phyloP scores from a whole-genome alignment of 192 early-diverging fungal species.

The Haplosporangium gracile region DNA sequence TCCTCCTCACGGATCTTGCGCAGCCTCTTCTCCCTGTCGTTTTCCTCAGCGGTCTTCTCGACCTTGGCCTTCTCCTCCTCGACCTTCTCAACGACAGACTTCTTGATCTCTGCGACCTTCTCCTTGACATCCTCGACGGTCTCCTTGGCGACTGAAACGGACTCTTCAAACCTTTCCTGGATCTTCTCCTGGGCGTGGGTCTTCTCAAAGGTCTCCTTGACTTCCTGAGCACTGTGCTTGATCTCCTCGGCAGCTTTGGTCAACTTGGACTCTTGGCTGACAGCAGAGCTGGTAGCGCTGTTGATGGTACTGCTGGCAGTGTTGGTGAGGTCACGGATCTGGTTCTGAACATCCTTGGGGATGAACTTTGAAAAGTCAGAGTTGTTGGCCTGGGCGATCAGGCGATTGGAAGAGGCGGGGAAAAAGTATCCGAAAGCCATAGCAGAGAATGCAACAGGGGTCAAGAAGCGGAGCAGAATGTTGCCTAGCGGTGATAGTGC shows the following conservation, averaged over 20 bases:
- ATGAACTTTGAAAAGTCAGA: constrained; percentile 50
- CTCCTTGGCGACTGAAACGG: constrained; percentile 27
- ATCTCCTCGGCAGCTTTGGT: constrained; percentile 36
- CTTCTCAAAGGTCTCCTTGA: constrained; percentile 23
- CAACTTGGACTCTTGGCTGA: constrained; percentile 23
- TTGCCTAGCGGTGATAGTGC: constrained; percentile 16
- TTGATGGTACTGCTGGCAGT: constrained; percentile 9
- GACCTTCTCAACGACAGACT: constrained; percentile 29
- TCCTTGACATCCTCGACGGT: constrained; percentile 44
- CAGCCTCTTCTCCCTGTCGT: constrained; percentile 21
- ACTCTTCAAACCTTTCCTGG: constrained; percentile 37
- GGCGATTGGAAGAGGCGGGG: constrained; percentile 48
- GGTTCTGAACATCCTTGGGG: constrained; percentile 49
- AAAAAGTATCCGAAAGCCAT: constrained; percentile 57
- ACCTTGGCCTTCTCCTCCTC: constrained; percentile 28
- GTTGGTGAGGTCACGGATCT: constrained; percentile 40
- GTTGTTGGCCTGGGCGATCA: constrained; percentile 46
- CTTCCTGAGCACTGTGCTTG: constrained; percentile 38
- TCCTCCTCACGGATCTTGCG: constrained; percentile 51
- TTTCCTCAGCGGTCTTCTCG: constrained; percentile 20
- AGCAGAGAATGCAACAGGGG: constrained; percentile 48
- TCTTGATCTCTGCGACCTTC: constrained; percentile 47
- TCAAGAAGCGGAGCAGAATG: constrained; percentile 49
- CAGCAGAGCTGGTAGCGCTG: not conserved
- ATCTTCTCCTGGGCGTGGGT: constrained; percentile 15